Conservation (phyloP, 2,329 filamentous ascomycete genomes). For the Fusarium luffae region DNA sequence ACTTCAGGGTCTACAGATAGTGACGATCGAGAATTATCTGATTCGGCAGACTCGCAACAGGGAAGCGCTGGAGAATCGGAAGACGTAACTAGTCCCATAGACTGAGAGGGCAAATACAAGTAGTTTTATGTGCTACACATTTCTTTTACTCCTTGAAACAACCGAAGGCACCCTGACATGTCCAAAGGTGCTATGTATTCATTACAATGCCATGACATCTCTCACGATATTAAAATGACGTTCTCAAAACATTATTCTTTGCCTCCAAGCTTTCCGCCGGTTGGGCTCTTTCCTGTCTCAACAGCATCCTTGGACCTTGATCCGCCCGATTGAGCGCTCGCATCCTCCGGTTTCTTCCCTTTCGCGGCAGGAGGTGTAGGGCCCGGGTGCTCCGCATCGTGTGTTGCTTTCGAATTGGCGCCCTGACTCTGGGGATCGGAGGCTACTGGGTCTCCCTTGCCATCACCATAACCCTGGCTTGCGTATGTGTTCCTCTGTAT, state of each 20-base stretch:
- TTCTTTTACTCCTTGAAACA: too few species aligned
- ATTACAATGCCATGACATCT: not conserved
- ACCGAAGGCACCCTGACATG: too few species aligned
- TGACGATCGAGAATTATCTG: not conserved
- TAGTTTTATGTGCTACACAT: too few species aligned
- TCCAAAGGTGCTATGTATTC: not conserved
- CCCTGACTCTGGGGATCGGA: not conserved
- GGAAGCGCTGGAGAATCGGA: not conserved
- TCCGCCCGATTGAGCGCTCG: slow-evolving; percentile 1
- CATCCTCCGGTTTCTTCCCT: slow-evolving; percentile 2
- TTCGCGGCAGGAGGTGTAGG: not conserved
- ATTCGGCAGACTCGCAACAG: not conserved
- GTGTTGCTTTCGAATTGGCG: slow-evolving; percentile 4
- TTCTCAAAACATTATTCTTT: not conserved
- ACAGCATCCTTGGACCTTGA: slow-evolving; percentile 8
- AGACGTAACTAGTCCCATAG: not conserved
- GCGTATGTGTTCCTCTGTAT: not conserved
- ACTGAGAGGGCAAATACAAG: not conserved
- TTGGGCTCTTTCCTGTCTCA: slow-evolving; percentile 10
- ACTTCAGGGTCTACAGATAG: not conserved
- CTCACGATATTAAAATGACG: not conserved
- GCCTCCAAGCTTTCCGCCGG: not conserved
- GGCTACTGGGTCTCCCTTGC: not conserved
- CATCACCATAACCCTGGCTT: not conserved
- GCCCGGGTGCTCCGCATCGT: not conserved